Percentiles rank a stretch among this genome's conserved stretches.
Conservation (phyloP, 768 basidiomycete species). For the Macrocybe gigantea region DNA sequence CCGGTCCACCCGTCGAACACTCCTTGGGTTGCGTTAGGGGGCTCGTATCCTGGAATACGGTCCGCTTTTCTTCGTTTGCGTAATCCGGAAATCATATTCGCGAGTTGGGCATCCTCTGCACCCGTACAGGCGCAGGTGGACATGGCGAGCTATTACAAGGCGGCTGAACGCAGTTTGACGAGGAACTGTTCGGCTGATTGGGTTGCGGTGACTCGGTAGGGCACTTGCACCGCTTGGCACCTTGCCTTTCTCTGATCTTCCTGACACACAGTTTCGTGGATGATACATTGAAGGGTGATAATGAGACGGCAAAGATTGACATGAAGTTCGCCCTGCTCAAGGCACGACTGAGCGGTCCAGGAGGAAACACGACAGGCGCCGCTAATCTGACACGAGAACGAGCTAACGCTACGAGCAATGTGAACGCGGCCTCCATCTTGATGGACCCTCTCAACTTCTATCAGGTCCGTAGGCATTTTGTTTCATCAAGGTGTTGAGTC, state of each 20-base stretch:
- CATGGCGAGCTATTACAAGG: conserved; percentile 45
- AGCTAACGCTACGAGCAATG: conserved; percentile 30
- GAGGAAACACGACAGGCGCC: conserved; percentile 32
- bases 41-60: conserved; percentile 43
- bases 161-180: conserved; percentile 41
- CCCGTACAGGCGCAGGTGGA: conserved; percentile 46
- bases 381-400: conserved; percentile 23
- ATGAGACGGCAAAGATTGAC: conserved; percentile 26
- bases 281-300: conserved; percentile 22
- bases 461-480: conserved; percentile 24
- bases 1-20: conserved; percentile 34
- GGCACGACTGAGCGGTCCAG: conserved; percentile 35
- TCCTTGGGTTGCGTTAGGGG: conserved; percentile 45
- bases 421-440: conserved; percentile 35
- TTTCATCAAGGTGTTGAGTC: too few relatives aligned
- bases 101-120: conserved; percentile 44
- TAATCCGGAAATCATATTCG: conserved; percentile 40
- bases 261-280: conserved; percentile 25
- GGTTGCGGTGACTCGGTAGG: conserved; percentile 37
- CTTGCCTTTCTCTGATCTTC: background rate
- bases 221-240: too few relatives aligned
- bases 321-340: conserved; percentile 37
- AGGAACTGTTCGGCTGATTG: conserved; percentile 49
- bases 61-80: conserved; percentile 38
- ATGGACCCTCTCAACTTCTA: conserved; percentile 46